These are phyloP conservation scores for Alternaria triticina DNA, from an alignment of 2,329 filamentous ascomycete genomes.

Conservation along the genomic window DNA sequence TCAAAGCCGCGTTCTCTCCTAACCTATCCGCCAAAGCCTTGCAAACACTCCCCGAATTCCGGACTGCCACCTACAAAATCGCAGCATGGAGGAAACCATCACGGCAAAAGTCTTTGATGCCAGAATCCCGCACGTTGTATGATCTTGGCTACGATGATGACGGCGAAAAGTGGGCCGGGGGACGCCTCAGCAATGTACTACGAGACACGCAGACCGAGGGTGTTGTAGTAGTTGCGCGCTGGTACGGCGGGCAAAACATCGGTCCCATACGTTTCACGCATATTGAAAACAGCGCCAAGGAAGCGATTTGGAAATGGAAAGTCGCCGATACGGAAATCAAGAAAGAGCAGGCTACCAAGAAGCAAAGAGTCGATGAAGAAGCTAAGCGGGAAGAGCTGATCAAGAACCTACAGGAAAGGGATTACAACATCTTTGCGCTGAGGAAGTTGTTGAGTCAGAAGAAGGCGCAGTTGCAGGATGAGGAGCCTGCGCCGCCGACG, in stretches of 20 bases:
- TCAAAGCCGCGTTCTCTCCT: constrained; percentile 59
- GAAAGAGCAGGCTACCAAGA: constrained; percentile 46
- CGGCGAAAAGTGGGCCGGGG: constrained; percentile 60
- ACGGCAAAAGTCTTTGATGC: constrained; percentile 54
- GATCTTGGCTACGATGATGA: constrained; percentile 59
- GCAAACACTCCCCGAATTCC: constrained; percentile 53
- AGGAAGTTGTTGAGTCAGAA: constrained; percentile 55
- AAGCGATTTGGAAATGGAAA: constrained; percentile 55
- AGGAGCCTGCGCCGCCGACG: constrained; percentile 30
- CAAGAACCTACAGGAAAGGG: constrained; percentile 48
- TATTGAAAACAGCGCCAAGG: constrained; percentile 57
- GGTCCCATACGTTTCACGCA: constrained; percentile 61
- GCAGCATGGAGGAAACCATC: constrained; percentile 58
- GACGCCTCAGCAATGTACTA: constrained; percentile 56
- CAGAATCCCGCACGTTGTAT: constrained; percentile 45
- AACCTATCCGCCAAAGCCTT: constrained; percentile 49
- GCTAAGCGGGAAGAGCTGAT: constrained; percentile 48
- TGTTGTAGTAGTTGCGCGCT: constrained; percentile 59
- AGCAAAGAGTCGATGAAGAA: constrained; percentile 46
- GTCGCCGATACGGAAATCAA: constrained; percentile 39
- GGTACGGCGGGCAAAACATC: constrained; percentile 62
- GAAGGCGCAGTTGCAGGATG: constrained; percentile 39
- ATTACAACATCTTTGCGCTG: constrained; percentile 57
- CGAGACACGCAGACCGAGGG: constrained; percentile 54
- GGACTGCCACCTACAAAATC: constrained; percentile 58